Evolutionary conservation across 208 protist species (phyloP).

Genomic region (Acanthamoeba royreba): DNA sequence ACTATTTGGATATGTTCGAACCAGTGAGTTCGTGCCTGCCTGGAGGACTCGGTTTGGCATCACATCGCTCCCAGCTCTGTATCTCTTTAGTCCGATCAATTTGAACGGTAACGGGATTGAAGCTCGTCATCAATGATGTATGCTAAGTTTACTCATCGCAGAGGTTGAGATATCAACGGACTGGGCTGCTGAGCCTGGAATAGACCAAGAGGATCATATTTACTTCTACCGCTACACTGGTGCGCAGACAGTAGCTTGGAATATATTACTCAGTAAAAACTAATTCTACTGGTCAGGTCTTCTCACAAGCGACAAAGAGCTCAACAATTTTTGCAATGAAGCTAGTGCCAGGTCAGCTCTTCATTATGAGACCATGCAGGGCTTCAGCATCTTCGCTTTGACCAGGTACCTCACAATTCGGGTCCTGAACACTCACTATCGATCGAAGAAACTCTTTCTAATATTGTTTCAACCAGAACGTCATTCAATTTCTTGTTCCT

Average conservation of each 20-base stretch:
- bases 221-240: background rate
- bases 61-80: background rate
- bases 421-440: too few relatives aligned
- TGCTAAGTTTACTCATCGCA: background rate
- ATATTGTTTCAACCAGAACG: background rate
- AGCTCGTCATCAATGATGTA: background rate
- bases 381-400: background rate
- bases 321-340: background rate
- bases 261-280: background rate
- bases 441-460: background rate
- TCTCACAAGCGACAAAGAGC: background rate
- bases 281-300: background rate
- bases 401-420: background rate
- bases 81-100: background rate
- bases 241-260: background rate
- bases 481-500: background rate
- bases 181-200: background rate
- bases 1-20: background rate
- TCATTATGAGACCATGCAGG: background rate
- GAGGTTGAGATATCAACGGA: background rate
- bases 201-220: background rate
- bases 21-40: background rate
- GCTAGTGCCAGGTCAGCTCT: background rate
- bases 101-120: background rate
- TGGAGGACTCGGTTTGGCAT: background rate